Percentiles rank a stretch among this genome's conserved stretches.
phyloP scores from a whole-genome alignment of 331 rosid genomes.

The Rhamnella rubrinervis region DNA sequence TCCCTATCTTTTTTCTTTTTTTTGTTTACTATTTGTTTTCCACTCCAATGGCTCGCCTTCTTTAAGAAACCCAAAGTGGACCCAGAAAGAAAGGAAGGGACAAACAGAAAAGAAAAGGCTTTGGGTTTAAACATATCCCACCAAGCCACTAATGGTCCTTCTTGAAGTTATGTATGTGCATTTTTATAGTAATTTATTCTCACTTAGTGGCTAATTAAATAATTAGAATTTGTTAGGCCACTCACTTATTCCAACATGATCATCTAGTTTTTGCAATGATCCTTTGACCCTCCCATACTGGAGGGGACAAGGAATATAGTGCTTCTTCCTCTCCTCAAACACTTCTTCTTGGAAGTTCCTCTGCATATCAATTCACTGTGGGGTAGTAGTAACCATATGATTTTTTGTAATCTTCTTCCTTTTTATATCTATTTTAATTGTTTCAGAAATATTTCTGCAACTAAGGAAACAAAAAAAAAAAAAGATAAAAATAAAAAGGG shows the following conservation, averaged over 20 bases:
- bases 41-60: not conserved
- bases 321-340: not conserved
- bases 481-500: too few species aligned
- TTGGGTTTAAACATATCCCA: slow-evolving; percentile 16
- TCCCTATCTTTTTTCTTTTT: not conserved
- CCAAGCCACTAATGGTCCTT: slow-evolving; percentile 20
- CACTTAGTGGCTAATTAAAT: slow-evolving; percentile 10
- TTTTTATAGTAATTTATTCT: not conserved
- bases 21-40: not conserved
- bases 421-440: not conserved
- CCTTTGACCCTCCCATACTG: slow-evolving; percentile 26
- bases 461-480: not conserved
- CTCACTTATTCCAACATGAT: slow-evolving; percentile 22
- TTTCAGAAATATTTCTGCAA: not conserved
- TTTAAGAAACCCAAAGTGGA: slow-evolving; percentile 4
- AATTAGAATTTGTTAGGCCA: not conserved
- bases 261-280: slow-evolving; percentile 10
- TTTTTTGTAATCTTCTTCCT: not conserved
- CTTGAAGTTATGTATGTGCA: slow-evolving; percentile 2
- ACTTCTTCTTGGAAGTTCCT: slow-evolving; percentile 15
- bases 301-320: slow-evolving; percentile 22
- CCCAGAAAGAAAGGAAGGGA: not conserved
- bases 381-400: not conserved
- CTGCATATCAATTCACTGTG: not conserved
- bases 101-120: slow-evolving; percentile 19